A percentile compares a stretch with the other conserved stretches of the same genome.
Evolutionary conservation across 441 rosid genomes (phyloP).

Genomic region (Pelargonium cotyledonis): DNA sequence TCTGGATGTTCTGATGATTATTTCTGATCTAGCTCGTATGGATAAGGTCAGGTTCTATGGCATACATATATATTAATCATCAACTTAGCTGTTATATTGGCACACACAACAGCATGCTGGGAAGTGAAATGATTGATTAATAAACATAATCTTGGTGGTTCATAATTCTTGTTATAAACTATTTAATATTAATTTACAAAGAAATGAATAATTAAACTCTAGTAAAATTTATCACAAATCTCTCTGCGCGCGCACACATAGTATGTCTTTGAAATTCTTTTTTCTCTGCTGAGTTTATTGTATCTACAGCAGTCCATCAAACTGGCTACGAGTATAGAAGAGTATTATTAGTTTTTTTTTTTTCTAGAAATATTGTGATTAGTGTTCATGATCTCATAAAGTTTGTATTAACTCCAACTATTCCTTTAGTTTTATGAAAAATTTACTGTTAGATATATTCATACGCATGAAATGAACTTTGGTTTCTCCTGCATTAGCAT

Average conservation of each 20-base stretch:
- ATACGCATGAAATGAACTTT: neutral
- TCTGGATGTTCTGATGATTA: slow-evolving; percentile 80
- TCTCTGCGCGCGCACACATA: too few species aligned
- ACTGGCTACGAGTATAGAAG: neutral
- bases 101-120: neutral
- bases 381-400: neutral
- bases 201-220: neutral
- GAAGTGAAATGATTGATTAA: neutral
- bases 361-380: neutral
- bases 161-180: neutral
- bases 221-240: neutral
- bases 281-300: slow-evolving; percentile 5
- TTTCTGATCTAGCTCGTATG: slow-evolving; percentile 94
- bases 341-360: neutral
- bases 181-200: neutral
- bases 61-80: neutral
- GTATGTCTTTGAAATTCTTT: slow-evolving; percentile 4
- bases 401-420: neutral
- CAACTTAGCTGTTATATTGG: slow-evolving; percentile 1
- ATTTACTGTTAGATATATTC: neutral
- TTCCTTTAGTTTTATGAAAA: neutral
- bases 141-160: slow-evolving; percentile 5
- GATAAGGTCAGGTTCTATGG: slow-evolving; percentile 59
- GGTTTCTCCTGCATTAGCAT: neutral
- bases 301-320: neutral